phyloP scores from a whole-genome alignment of 805 yeast genomes.

The Metschnikowia aberdeeniae region DNA sequence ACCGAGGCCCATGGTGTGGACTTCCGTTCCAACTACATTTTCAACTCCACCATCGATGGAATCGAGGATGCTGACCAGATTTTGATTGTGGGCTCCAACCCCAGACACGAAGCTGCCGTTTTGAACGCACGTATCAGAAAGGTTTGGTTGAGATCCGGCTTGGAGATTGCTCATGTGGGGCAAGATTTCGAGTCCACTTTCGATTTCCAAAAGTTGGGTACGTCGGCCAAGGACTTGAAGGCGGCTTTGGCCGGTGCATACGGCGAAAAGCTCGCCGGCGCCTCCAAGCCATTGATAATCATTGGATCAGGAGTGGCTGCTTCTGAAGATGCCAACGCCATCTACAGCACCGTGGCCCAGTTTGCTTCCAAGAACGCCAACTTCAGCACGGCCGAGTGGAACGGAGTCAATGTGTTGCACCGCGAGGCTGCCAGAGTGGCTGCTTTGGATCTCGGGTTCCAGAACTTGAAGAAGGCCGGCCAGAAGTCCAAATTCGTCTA shows the following conservation, averaged over 20 bases:
- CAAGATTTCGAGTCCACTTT: constrained; percentile 76
- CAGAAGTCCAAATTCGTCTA: constrained; percentile 69
- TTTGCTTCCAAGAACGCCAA: constrained; percentile 53
- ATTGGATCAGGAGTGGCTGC: constrained; percentile 79
- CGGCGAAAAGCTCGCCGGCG: constrained; percentile 63
- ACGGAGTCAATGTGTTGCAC: constrained; percentile 74
- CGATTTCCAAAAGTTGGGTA: constrained; percentile 59
- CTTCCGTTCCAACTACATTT: constrained; percentile 71
- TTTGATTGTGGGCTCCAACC: constrained; percentile 78
- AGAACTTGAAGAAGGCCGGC: constrained; percentile 42
- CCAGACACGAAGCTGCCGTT: constrained; percentile 87
- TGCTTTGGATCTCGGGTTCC: constrained; percentile 81
- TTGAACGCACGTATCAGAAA: constrained; percentile 79
- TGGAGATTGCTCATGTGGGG: constrained; percentile 72
- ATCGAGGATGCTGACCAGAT: constrained; percentile 81
- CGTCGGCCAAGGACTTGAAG: constrained; percentile 50
- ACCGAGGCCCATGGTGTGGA: constrained; percentile 62
- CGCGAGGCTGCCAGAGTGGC: constrained; percentile 87
- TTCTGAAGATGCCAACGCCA: constrained; percentile 57
- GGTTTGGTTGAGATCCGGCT: constrained; percentile 65
- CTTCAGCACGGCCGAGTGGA: constrained; percentile 72
- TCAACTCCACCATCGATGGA: constrained; percentile 76
- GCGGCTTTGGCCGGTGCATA: constrained; percentile 61
- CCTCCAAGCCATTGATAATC: constrained; percentile 72
- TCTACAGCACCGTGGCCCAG: constrained; percentile 55